Evolutionary conservation across 371 early-diverging fungal genomes (phyloP), one percentile per base, ranked within the genome.

Genomic region (Circinella umbellata): DNA sequence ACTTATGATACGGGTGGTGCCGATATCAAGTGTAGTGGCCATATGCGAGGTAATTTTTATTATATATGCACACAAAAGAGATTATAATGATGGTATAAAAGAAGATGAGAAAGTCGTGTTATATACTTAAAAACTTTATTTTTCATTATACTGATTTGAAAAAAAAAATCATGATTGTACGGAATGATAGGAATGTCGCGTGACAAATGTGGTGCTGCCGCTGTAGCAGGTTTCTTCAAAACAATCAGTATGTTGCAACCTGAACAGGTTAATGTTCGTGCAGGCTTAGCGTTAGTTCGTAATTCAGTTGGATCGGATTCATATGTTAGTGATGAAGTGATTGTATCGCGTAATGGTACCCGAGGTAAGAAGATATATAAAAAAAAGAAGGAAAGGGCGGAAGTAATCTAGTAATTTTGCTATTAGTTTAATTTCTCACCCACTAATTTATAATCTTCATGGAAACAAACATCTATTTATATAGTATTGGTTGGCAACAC

Each of bases 1-100:
- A 94, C 94, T 20, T 96, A 90, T 73, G 95, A 96, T 73, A 95
- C 95, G 37, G 96, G 96, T 62, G 96, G 96, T 79, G 91, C 93
- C 64, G 92, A 94, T 76, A 84, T 96, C 71, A 96, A 96, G 81
- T 83, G 86, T 63, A 89, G 91, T 61, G 95, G 94, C 60, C 81
- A 85, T 64, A 95, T 95, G 95, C 86, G 94, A 63, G 93, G 93
- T 71, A 51, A 51, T 15, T 15, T 11, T 47, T 15, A 15, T 15
- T 9, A 47, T 47, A 47, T 11, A 15, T 15, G 47, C 9, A 74
- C 53, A 60, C 15, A 9, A 51, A 51, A 20, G 4, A 47, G 14
- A 27, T 27, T 27, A n/a, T n/a, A n/a, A n/a, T n/a, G n/a, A n/a
- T n/a, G 27, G 2, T 27, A 27, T 27, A 27, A 27, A 27, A 27